Evolutionary conservation across 129 eudicot genomes (phyloP).

Genomic region (Silybum marianum): DNA sequence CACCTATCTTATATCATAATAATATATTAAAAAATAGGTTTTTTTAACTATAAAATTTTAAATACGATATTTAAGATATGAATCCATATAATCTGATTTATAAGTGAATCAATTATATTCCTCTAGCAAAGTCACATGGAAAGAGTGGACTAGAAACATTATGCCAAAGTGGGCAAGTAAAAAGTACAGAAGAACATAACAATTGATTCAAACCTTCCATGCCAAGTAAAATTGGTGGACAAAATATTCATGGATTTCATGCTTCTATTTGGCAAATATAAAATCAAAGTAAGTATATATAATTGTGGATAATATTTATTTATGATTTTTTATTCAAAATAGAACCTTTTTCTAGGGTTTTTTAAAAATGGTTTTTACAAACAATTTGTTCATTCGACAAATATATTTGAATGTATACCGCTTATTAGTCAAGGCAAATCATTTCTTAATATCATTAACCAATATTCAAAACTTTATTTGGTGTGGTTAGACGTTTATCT

Average conservation of each 20-base stretch:
- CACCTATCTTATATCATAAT: not conserved
- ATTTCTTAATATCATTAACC: not conserved
- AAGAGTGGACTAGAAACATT: slow-evolving; percentile 21
- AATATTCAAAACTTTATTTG: not conserved
- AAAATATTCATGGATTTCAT: not conserved
- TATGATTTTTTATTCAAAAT: not conserved
- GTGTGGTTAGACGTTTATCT: not conserved
- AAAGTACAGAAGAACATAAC: slow-evolving; percentile 20
- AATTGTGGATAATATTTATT: not conserved
- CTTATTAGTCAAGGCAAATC: not conserved
- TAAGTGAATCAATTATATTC: not conserved
- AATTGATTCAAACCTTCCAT: slow-evolving; percentile 17
- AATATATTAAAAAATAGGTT: not conserved
- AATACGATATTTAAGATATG: not conserved
- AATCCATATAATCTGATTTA: not conserved
- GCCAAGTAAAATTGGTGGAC: slow-evolving; percentile 6
- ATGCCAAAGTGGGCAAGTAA: slow-evolving; percentile 16
- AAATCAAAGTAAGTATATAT: not conserved
- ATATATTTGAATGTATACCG: not conserved
- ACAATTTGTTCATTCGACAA: not conserved
- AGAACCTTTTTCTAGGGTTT: not conserved
- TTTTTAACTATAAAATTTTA: not conserved
- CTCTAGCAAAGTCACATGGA: slow-evolving; percentile 28
- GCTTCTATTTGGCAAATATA: slow-evolving; percentile 1
- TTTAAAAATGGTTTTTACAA: not conserved